Evolutionary conservation across 2,329 filamentous ascomycete species (phyloP), one percentile per base, ranked within the genome.

Genomic region (Purpureocillium lavendulum): DNA sequence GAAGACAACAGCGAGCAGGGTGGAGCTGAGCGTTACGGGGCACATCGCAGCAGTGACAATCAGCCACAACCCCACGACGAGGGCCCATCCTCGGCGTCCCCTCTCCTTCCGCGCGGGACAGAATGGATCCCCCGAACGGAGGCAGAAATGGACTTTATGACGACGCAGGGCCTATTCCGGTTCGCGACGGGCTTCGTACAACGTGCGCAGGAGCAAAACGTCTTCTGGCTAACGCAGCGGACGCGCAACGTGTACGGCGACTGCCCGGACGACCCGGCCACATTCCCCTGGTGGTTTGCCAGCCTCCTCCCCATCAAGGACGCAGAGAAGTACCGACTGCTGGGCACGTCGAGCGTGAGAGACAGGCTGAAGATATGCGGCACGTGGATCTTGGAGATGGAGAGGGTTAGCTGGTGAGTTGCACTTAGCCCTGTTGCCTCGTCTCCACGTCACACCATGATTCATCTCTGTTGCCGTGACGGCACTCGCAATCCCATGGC

Each of bases 281-380:
- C 77, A 1, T 92, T 95, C 49, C 85, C 88, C 0, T 95, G 88
- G 73, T 96, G 89, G 89, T 83, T 95, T 49, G 88, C 84, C 9
- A 86, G 79, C 53, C 80, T 92, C 15, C 61, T 94, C 11, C 87
- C 87, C 0, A 79, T 92, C 30, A 73, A 75, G 12, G 84, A 92
- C 18, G 66, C 78, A 21, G 83, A 92, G 51, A 94, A 90, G 56
- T 94, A 94, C 49, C 70, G 74, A 11, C 64, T 96, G 15, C 63
- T 96, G 12, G 70, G 70, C 11, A 84, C 82, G 5, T 80, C 71
- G 3, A 90, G 84, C 48, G 87, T 94, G 4, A 71, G 89, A 43
- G 80, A 88, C 53, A 70, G 89, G 41, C 61, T 95, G 40, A 94
- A 94, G 65, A 82, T 94, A 36, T 87, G 85, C 44, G 85, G 82